phyloP scores from a whole-genome alignment of 495 filamentous ascomycete species.

The Cudoniella acicularis region DNA sequence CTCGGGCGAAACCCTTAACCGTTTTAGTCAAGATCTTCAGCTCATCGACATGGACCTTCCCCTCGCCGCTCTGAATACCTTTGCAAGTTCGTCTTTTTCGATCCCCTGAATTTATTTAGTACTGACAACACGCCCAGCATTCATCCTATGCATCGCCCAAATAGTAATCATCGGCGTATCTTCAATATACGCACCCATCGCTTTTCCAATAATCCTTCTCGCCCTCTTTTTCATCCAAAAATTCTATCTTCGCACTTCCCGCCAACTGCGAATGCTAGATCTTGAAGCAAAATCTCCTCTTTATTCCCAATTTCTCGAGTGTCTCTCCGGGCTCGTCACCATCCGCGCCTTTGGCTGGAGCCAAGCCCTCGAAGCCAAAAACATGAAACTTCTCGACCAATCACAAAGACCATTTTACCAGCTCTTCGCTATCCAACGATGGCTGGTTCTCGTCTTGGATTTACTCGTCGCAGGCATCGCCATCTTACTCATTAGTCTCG shows the following conservation, averaged over 20 bases:
- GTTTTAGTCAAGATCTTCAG: constrained; percentile 37
- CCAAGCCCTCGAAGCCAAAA: constrained; percentile 39
- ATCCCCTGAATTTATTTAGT: constrained; percentile 11
- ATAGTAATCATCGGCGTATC: background rate
- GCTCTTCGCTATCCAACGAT: constrained; percentile 50
- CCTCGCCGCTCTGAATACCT: background rate
- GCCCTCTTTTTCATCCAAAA: constrained; percentile 52
- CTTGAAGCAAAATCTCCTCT: constrained; percentile 38
- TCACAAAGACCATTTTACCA: constrained; percentile 47
- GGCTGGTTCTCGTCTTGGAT: constrained; percentile 47
- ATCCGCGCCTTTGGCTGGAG: constrained; percentile 49
- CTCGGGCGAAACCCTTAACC: constrained; percentile 27
- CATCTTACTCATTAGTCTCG: constrained; percentile 36
- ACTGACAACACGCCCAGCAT: background rate
- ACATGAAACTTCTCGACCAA: constrained; percentile 49
- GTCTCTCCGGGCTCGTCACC: constrained; percentile 43
- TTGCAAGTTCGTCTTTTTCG: constrained; percentile 14
- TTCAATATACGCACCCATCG: constrained; percentile 21
- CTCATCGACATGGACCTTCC: constrained; percentile 26
- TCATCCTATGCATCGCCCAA: constrained; percentile 1
- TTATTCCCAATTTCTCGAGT: constrained; percentile 44
- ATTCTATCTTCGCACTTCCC: constrained; percentile 56
- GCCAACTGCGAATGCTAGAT: constrained; percentile 56
- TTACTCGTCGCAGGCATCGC: constrained; percentile 41
- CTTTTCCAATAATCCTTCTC: constrained; percentile 22